phyloP scores from a whole-genome alignment of 768 basidiomycete species.

The Flagelloscypha sp. region DNA sequence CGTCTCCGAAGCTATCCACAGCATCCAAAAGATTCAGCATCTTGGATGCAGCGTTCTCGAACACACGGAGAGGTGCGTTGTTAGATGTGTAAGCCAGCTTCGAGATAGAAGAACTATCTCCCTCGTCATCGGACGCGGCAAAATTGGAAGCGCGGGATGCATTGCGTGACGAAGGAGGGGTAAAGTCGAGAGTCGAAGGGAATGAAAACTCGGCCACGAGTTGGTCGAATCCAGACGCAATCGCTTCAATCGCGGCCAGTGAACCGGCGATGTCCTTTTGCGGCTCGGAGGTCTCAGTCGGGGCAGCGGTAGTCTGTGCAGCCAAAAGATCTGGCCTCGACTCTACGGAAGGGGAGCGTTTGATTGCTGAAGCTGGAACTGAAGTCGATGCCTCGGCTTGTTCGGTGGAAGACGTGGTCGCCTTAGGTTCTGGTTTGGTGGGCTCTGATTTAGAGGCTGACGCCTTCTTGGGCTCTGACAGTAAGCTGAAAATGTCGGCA shows the following conservation, averaged over 20 bases:
- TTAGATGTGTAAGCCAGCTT: conserved; percentile 46
- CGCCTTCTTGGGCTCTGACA: too few species aligned
- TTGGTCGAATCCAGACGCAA: conserved; percentile 33
- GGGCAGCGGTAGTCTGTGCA: too few species aligned
- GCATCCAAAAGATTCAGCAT: conserved; percentile 52
- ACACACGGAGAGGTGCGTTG: conserved; percentile 55
- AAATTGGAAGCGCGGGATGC: conserved; percentile 19
- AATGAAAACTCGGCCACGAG: conserved; percentile 31
- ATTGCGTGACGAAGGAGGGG: conserved; percentile 24
- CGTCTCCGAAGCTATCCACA: conserved; percentile 53
- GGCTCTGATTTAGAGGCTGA: too few species aligned
- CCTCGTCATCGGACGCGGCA: conserved; percentile 12
- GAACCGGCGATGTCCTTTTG: conserved; percentile 24
- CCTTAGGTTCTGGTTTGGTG: too few species aligned
- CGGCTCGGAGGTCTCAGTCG: too few species aligned
- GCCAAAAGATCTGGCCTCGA: too few species aligned
- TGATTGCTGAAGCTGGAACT: too few species aligned
- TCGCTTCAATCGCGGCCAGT: conserved; percentile 29
- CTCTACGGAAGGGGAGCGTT: too few species aligned
- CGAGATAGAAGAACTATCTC: conserved; percentile 12
- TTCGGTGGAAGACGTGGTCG: too few species aligned
- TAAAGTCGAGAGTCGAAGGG: conserved; percentile 33
- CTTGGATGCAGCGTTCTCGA: conserved; percentile 51
- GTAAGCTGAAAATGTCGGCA: too few species aligned
- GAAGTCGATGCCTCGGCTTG: too few species aligned